Percentiles rank a stretch among this genome's conserved stretches.
phyloP scores from a whole-genome alignment of 257 asterid species.

The Linderniella brevidens region DNA sequence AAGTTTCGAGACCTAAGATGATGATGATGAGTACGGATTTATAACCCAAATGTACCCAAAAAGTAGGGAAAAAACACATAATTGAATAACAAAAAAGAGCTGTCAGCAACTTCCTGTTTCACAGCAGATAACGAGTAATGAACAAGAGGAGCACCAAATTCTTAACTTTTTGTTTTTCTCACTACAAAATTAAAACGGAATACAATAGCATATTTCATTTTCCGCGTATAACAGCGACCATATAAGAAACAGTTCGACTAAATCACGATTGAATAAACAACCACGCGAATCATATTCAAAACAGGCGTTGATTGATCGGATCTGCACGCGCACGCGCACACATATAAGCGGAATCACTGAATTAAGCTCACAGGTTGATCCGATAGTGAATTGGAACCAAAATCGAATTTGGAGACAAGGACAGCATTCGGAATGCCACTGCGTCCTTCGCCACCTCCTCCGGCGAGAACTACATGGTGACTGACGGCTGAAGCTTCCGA shows the following conservation, averaged over 20 bases:
- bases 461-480: conserved; percentile 51
- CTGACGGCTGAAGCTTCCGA: conserved; percentile 11
- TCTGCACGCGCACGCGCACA: no score
- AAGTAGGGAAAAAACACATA: not conserved
- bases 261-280: no score
- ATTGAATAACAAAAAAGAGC: not conserved
- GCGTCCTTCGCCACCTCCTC: conserved; percentile 95
- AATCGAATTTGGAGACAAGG: conserved; percentile 43
- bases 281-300: not conserved
- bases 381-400: conserved; percentile 35
- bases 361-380: conserved; percentile 56
- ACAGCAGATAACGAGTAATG: not conserved
- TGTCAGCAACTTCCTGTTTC: no score
- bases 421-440: conserved; percentile 75
- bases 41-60: conserved; percentile 1
- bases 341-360: not conserved
- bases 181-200: not conserved
- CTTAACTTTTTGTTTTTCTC: not conserved
- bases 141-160: not conserved
- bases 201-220: no score
- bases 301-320: not conserved
- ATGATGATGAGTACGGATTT: conserved; percentile 4
- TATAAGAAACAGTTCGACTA: no score
- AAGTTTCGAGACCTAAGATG: conserved; percentile 41
- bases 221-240: no score